phyloP scores from a whole-genome alignment of 2,329 filamentous ascomycete species.

The Nemania abortiva region DNA sequence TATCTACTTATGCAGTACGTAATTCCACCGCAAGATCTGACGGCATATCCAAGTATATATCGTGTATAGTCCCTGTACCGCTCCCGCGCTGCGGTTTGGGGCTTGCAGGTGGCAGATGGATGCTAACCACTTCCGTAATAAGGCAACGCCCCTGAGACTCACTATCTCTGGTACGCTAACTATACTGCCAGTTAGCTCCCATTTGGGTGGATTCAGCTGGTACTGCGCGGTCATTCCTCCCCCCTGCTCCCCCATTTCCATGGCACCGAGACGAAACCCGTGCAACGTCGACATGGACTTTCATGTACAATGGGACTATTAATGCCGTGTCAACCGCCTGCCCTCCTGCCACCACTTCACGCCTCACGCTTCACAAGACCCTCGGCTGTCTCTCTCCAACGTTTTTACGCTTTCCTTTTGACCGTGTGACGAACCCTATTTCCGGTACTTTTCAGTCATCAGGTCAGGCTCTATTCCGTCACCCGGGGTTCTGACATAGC shows the following conservation, averaged over 20 bases:
- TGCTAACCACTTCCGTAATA: slow-evolving; percentile 28
- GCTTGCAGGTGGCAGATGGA: slow-evolving; percentile 33
- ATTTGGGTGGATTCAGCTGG: slow-evolving; percentile 19
- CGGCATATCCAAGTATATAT: background rate
- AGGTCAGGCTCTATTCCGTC: slow-evolving; percentile 18
- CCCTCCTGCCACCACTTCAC: slow-evolving; percentile 1
- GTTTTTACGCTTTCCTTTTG: background rate
- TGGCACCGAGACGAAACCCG: slow-evolving; percentile 18
- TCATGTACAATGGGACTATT: slow-evolving; percentile 24
- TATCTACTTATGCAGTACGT: slow-evolving; percentile 18
- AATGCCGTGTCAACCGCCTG: slow-evolving; percentile 35
- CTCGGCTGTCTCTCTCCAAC: slow-evolving; percentile 20
- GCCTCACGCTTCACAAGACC: slow-evolving; percentile 19
- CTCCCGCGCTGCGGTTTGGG: slow-evolving; percentile 35
- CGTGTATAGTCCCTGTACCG: background rate
- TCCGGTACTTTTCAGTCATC: slow-evolving; percentile 11
- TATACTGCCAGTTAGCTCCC: slow-evolving; percentile 5
- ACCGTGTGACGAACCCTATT: slow-evolving; percentile 26
- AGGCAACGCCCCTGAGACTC: slow-evolving; percentile 24
- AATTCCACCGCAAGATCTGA: no score
- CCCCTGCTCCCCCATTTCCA: slow-evolving; percentile 10
- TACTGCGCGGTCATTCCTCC: slow-evolving; percentile 10
- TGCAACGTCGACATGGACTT: slow-evolving; percentile 16
- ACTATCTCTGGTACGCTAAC: background rate
- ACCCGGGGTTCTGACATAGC: slow-evolving; percentile 1